Percentiles rank a stretch among this genome's conserved stretches.
Conservation (phyloP, 2,329 filamentous ascomycete species). For the Ascochyta koolunga region DNA sequence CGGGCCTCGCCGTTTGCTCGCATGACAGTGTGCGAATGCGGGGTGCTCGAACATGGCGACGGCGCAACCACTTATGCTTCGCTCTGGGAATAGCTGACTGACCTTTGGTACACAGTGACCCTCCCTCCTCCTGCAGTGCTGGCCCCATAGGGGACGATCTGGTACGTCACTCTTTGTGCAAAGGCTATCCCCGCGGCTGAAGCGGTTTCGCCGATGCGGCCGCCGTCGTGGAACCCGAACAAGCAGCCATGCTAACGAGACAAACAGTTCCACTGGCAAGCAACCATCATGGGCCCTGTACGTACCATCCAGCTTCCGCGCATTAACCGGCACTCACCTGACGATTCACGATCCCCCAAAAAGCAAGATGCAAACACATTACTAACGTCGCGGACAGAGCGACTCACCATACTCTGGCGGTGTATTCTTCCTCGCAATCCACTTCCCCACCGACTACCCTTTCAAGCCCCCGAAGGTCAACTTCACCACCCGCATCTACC, state of each 20-base stretch:
- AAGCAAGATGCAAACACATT: neutral
- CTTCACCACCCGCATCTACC: slow-evolving; percentile 99
- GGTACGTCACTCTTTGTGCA: slow-evolving; percentile 66
- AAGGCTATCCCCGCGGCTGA: slow-evolving; percentile 37
- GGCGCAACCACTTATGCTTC: slow-evolving; percentile 18
- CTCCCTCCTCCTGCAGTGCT: slow-evolving; percentile 97
- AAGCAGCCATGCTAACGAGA: slow-evolving; percentile 37
- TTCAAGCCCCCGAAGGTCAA: slow-evolving; percentile 99
- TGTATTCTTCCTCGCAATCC: slow-evolving; percentile 98
- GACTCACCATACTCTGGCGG: slow-evolving; percentile 98
- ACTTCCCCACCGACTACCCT: slow-evolving; percentile 99
- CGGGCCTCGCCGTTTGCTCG: slow-evolving; percentile 40
- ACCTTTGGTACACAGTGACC: slow-evolving; percentile 70
- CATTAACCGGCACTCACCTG: neutral
- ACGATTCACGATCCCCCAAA: slow-evolving; percentile 14
- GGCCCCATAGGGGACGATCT: slow-evolving; percentile 96
- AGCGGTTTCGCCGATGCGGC: slow-evolving; percentile 28
- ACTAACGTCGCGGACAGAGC: slow-evolving; percentile 62
- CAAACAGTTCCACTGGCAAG: slow-evolving; percentile 97
- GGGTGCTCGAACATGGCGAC: slow-evolving; percentile 32
- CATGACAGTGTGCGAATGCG: slow-evolving; percentile 46
- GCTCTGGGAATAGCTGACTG: slow-evolving; percentile 32
- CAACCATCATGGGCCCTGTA: slow-evolving; percentile 99
- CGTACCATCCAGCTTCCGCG: slow-evolving; percentile 52
- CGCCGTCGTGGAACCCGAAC: slow-evolving; percentile 11